Percentiles rank a stretch among this genome's conserved stretches.
Conservation (phyloP, 768 basidiomycete genomes). For the Mycena leptocephala region DNA sequence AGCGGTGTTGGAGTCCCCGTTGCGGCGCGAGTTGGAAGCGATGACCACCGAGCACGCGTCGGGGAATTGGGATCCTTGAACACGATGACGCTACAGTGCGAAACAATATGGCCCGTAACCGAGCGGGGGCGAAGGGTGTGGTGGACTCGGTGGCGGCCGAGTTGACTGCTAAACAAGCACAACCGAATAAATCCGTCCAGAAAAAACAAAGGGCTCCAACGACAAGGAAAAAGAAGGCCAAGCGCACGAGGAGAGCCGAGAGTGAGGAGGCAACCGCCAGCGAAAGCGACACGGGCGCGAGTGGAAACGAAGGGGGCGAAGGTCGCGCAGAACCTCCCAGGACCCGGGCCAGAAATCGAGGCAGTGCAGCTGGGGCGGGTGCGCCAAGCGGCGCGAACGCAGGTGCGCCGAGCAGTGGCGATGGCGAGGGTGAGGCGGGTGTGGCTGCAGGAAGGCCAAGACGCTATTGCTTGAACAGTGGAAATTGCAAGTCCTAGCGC, state of each 20-base stretch:
- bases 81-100: not conserved
- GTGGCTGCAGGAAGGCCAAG: too few species aligned
- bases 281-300: not conserved
- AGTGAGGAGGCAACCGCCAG: not conserved
- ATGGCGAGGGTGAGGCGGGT: too few species aligned
- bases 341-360: not conserved
- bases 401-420: too few species aligned
- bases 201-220: not conserved
- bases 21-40: not conserved
- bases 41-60: not conserved
- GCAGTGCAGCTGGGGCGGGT: not conserved
- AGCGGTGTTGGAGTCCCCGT: not conserved
- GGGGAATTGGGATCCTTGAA: not conserved
- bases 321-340: too few species aligned
- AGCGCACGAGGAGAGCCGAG: not conserved
- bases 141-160: not conserved
- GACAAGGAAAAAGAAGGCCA: not conserved
- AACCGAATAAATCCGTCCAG: not conserved
- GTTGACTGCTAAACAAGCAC: not conserved
- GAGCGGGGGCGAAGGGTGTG: not conserved
- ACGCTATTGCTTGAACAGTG: too few species aligned
- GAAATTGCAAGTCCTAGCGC: too few species aligned
- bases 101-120: not conserved
- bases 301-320: not conserved
- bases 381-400: not conserved